Percentiles rank a stretch among this genome's conserved stretches.
Conservation (phyloP, 495 filamentous ascomycete species). For the Extremus antarcticus region DNA sequence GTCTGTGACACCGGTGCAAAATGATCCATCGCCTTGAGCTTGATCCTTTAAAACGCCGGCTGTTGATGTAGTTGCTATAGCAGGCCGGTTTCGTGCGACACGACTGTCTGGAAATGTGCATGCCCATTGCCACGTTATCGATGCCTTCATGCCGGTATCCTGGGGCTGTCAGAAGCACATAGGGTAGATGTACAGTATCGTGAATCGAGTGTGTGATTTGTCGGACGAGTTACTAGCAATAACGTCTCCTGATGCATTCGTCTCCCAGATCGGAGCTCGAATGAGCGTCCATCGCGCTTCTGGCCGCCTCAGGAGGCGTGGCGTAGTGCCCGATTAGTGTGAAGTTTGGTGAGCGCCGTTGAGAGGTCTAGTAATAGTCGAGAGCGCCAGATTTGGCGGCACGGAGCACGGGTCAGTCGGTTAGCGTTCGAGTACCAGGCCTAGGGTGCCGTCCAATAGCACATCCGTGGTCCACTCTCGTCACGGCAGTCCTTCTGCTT, state of each 20-base stretch:
- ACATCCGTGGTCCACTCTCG: background rate
- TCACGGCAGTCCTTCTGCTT: background rate
- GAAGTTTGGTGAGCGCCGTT: constrained; percentile 1
- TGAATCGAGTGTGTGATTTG: background rate
- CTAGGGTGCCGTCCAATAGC: background rate
- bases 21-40: too few relatives aligned
- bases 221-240: background rate
- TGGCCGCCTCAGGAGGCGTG: background rate
- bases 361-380: background rate
- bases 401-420: background rate
- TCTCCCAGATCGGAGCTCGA: background rate
- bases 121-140: background rate
- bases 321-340: background rate
- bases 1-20: background rate
- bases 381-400: background rate
- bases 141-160: too few relatives aligned
- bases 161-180: too few relatives aligned
- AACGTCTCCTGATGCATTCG: background rate
- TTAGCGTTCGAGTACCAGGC: background rate
- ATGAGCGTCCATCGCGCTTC: background rate
- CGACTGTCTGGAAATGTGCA: constrained; percentile 1
- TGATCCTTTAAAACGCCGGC: too few relatives aligned
- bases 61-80: background rate
- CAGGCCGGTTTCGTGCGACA: background rate
- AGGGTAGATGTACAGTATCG: background rate